These are phyloP conservation scores for Hypoxylon cercidicola DNA, from an alignment of 495 filamentous ascomycete species.

Conservation along the genomic window DNA sequence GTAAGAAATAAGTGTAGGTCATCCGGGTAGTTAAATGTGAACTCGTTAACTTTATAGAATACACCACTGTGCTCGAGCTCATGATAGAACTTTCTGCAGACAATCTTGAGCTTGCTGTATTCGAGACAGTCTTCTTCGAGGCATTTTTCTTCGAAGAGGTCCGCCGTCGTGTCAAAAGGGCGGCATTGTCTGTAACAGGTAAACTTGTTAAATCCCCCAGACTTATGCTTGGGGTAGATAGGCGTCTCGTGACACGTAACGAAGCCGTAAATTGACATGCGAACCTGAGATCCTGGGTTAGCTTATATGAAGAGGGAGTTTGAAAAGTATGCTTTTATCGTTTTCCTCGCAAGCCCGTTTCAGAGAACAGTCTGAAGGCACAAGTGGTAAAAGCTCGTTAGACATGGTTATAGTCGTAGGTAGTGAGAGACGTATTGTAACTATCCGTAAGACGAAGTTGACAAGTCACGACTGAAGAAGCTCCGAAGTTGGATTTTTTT, in stretches of 20 bases:
- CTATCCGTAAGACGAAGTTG: too few relatives aligned
- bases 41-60: background rate
- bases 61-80: background rate
- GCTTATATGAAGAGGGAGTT: background rate
- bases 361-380: too few relatives aligned
- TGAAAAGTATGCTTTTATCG: background rate
- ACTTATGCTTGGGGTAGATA: background rate
- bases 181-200: background rate
- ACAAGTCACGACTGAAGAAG: too few relatives aligned
- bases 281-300: background rate
- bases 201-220: background rate
- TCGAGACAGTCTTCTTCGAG: background rate
- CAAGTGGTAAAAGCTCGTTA: too few relatives aligned
- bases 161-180: background rate
- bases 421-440: too few relatives aligned
- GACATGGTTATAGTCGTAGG: too few relatives aligned
- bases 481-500: too few relatives aligned
- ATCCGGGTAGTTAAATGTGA: background rate
- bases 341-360: background rate
- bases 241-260: background rate
- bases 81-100: background rate
- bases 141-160: too few relatives aligned
- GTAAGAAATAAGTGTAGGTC: background rate
- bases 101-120: background rate
- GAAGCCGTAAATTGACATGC: background rate